Percentiles rank a stretch among this genome's conserved stretches.
Conservation (phyloP, 139 green algal species). For the Zygnema cylindricum region DNA sequence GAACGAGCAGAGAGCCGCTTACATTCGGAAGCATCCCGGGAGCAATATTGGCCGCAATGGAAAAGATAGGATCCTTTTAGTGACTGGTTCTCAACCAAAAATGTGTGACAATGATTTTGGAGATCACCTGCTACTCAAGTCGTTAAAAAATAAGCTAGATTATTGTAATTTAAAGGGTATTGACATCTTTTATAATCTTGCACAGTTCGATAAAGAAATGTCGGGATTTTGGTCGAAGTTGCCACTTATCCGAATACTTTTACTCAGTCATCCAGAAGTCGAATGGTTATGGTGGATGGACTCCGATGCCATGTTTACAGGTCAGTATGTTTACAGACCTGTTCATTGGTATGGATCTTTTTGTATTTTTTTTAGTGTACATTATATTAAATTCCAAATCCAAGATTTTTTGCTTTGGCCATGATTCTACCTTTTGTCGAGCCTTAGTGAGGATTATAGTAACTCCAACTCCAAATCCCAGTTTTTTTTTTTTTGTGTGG, state of each 20-base stretch:
- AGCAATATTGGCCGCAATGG: constrained; percentile 19
- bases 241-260: constrained; percentile 31
- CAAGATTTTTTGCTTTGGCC: no score
- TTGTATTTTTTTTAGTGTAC: no score
- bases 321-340: no score
- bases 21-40: constrained; percentile 21
- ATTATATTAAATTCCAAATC: no score
- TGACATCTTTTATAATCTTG: constrained; percentile 55
- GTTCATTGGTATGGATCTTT: no score
- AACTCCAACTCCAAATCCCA: no score
- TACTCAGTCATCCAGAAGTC: constrained; percentile 47
- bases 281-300: constrained; percentile 59
- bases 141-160: constrained; percentile 55
- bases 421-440: no score
- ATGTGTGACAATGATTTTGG: constrained; percentile 26
- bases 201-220: constrained; percentile 22
- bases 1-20: constrained; percentile 15
- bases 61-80: constrained; percentile 22
- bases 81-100: constrained; percentile 40
- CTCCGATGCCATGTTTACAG: constrained; percentile 52
- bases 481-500: no score
- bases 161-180: constrained; percentile 35
- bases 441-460: no score
- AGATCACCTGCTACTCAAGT: constrained; percentile 28
- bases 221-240: constrained; percentile 51